Evolutionary conservation across 371 early-diverging fungal species (phyloP).

Genomic region (Lichtheimia corymbifera): DNA sequence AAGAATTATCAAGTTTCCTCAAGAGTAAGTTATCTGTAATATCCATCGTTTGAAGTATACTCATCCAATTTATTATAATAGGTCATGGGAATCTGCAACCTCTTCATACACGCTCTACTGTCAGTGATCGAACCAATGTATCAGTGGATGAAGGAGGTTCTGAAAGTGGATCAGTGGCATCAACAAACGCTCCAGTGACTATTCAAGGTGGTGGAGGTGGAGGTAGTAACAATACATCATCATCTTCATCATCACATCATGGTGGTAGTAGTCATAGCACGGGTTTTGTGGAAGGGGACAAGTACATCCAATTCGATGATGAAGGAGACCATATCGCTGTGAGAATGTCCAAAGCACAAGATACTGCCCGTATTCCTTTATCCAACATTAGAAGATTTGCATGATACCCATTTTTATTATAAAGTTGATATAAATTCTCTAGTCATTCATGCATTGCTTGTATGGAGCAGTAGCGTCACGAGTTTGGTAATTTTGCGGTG

Average conservation of each 20-base stretch:
- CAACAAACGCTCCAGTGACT: no score
- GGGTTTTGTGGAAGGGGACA: conserved; percentile 33
- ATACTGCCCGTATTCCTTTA: conserved; percentile 4
- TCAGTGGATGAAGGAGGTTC: neutral
- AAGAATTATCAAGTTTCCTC: conserved; percentile 46
- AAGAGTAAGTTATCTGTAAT: conserved; percentile 2
- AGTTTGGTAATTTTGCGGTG: no score
- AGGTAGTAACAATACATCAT: neutral
- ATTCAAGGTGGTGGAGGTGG: no score
- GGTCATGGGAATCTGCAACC: neutral
- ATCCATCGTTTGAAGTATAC: no score
- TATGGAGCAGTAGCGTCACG: no score
- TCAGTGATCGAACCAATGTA: conserved; percentile 5
- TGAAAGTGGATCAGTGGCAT: no score
- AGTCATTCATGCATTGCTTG: no score
- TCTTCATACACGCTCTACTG: neutral
- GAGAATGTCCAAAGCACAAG: conserved; percentile 35
- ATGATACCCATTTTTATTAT: no score
- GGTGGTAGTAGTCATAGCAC: neutral
- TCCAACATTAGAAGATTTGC: no score
- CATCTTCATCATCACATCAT: neutral
- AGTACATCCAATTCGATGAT: conserved; percentile 30
- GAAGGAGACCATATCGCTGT: conserved; percentile 32
- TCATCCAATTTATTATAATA: neutral
- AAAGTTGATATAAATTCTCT: no score